Base-by-base conservation (phyloP, 2,329 filamentous ascomycete species). In the Calonectria pauciramosa region DNA sequence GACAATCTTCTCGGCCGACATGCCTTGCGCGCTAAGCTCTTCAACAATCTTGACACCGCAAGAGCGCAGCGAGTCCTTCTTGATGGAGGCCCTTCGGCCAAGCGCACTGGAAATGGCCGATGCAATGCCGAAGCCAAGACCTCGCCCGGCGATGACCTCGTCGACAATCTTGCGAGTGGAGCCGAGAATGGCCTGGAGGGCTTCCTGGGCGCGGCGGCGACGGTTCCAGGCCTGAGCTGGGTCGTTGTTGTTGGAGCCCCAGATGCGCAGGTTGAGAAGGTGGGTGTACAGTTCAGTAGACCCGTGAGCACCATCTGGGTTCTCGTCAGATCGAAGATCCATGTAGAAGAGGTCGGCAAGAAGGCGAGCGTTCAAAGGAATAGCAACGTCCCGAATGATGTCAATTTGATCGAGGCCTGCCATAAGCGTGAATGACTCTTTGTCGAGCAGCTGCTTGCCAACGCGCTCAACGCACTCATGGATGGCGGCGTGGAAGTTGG, bases 271-370 rank as follows among this genome's bases (percentile, higher is more conserved):
- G 70, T 88, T 83, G 23, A 87, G 78, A 28, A 89, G 81, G 26
- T 85, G 76, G 1, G 82, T 82, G 80, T 88, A 90, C 34, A 90
- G 76, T 23, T 88, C 84, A 0, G 85, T 81, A 1, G 81, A 76
- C 4, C 83, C 81, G n/a, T 87, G 84, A 0, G 79, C 82, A 13
- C 91, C 91, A 13, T 85, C 83, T 0, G 91, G 91, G 26, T 89
- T 88, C 77, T 91, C 86, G 0, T 86, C 83, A 0, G 88, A 89
- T 77, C 91, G 90, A 36, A 93, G 79, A 4, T 92, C 91, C 41
- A 92, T 85, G 68, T 90, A 91, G 81, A 92, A 91, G 16, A 91
- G 84, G 52, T 91, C 89, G 0, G 90, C 88, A 1, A 91, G 86
- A 79, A 90, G 88, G 54, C 88, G 84, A 3, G 91, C 88, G 6